Evolutionary conservation across 1,284 basidiomycete genomes (phyloP).

Genomic region (Puccinia coronata): DNA sequence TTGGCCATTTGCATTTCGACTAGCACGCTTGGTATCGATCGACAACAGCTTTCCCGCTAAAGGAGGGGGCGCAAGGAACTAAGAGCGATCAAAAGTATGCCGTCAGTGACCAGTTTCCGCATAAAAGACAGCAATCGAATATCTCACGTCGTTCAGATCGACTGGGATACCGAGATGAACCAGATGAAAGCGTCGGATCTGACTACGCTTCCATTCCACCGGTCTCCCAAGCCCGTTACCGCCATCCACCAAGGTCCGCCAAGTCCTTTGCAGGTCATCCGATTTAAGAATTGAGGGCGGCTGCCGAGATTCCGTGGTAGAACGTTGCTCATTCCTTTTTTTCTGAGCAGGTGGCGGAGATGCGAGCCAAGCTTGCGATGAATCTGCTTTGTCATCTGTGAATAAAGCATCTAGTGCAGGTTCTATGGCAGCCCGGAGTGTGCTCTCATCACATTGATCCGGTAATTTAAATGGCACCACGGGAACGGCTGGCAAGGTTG

Average conservation of each 20-base stretch:
- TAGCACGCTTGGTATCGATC: constrained; percentile 3
- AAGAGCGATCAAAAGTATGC: neutral
- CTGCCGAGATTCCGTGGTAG: neutral
- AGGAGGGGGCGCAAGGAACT: constrained; percentile 20
- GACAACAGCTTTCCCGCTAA: neutral
- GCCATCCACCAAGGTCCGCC: constrained; percentile 24
- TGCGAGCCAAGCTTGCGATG: constrained; percentile 22
- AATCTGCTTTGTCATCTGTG: neutral
- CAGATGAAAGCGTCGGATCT: constrained; percentile 36
- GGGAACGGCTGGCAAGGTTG: neutral
- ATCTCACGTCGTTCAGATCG: constrained; percentile 42
- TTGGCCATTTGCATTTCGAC: neutral
- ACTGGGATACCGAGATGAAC: constrained; percentile 41
- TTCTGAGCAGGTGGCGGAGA: neutral
- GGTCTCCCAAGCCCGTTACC: constrained; percentile 16
- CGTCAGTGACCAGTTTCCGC: neutral
- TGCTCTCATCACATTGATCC: neutral
- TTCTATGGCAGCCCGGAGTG: neutral
- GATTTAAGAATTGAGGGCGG: constrained; percentile 33
- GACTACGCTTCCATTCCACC: constrained; percentile 45
- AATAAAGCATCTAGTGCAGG: constrained; percentile 21
- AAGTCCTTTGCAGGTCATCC: constrained; percentile 15
- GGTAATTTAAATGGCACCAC: constrained; percentile 36
- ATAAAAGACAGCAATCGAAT: neutral
- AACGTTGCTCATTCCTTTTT: constrained; percentile 6